phyloP scores from a whole-genome alignment of 1,284 basidiomycete genomes.

The Somion occarium region DNA sequence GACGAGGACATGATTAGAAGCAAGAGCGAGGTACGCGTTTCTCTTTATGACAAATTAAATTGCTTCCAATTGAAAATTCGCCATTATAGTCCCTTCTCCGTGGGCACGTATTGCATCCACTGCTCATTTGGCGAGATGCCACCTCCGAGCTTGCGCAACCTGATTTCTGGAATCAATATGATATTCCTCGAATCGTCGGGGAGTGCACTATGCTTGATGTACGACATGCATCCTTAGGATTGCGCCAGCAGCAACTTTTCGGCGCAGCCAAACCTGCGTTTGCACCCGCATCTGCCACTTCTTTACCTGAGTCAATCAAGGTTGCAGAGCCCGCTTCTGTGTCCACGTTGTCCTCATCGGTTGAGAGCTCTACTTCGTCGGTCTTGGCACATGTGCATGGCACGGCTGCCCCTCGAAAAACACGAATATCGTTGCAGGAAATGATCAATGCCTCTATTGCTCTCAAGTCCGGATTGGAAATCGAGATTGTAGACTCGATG shows the following conservation, averaged over 20 bases:
- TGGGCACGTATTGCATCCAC: constrained; percentile 71
- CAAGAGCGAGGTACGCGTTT: constrained; percentile 50
- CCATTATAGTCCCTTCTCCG: constrained; percentile 56
- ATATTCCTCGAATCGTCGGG: constrained; percentile 62
- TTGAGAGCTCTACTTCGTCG: constrained; percentile 11
- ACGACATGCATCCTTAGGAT: constrained; percentile 45
- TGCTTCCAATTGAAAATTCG: constrained; percentile 1
- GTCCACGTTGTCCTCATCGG: constrained; percentile 13
- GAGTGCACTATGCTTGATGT: constrained; percentile 71
- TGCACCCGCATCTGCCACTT: background rate
- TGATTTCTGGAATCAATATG: constrained; percentile 65
- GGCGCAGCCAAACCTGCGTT: background rate
- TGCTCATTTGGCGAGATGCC: constrained; percentile 63
- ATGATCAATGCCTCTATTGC: constrained; percentile 68
- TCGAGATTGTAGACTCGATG: constrained; percentile 42
- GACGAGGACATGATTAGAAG: constrained; percentile 68
- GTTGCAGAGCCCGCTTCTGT: background rate
- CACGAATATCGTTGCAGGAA: constrained; percentile 58
- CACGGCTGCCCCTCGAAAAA: background rate
- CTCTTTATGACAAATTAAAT: background rate
- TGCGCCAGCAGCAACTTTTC: constrained; percentile 21
- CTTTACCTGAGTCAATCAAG: background rate
- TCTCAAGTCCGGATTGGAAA: constrained; percentile 59
- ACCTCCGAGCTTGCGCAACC: constrained; percentile 57
- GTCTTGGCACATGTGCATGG: constrained; percentile 8